Base-by-base conservation (phyloP, 2,329 filamentous ascomycete species). In the Colletotrichum sidae region DNA sequence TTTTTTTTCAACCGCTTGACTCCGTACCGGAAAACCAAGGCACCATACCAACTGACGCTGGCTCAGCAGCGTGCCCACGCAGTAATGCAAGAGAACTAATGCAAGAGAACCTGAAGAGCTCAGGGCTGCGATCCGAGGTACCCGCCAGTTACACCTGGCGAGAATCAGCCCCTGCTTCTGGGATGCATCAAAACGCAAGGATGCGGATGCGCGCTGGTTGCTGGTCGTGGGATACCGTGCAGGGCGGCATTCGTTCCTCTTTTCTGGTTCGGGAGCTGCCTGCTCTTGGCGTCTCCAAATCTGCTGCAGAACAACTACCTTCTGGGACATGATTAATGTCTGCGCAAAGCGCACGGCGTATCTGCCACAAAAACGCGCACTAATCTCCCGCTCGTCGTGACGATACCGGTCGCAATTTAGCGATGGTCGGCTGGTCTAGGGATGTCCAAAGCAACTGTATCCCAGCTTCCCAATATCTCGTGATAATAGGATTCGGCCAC, bases 241-340 rank as follows among this genome's bases (percentile, higher is more conserved):
- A 25, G 25, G 58, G 58, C 62, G 58, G 52, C 58, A 65, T 52
- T 46, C 51, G 42, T 52, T 42, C 62, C 51, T 65, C 41, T 46
- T 17, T 47, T 62, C 46, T 65, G 46, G 52, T 39, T 61, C 62
- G 51, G 62, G 57, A 65, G 56, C 46, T 44, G 51, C 35, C 46
- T 44, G 51, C 35, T 39, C 58, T 62, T 62, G 62, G 62, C 62
- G 51, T n/a, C 9, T n/a, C 41, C 51, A 57, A 51, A 50, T 55
- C 62, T 65, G 62, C 62, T 65, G 58, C 58, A 65, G 62, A 65
- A 65, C 52, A 53, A 61, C 55, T 45, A 47, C 17, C 35, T n/a
- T 51, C 25, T 47, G 56, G 58, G 62, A 62, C 53, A 12, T 53
- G 45, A 46, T 25, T 4, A 25, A 25, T 25, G 25, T 25, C 52